Base-by-base conservation (phyloP, 495 filamentous ascomycete genomes). In the Thermothielavioides terrestris region DNA sequence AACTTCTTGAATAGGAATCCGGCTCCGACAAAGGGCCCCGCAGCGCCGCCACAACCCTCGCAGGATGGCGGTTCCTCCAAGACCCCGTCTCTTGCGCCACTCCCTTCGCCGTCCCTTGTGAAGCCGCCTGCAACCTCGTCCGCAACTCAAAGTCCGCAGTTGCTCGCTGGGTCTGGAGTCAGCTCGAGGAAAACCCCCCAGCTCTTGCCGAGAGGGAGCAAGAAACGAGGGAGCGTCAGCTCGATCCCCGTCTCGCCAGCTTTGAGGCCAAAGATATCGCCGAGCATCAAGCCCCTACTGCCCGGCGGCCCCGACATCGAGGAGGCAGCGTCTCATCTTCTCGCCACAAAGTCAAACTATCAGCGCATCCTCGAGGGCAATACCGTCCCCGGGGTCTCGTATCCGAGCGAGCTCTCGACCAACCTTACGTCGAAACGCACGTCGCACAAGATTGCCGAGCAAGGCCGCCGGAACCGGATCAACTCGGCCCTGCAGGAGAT, bases 311-410 rank as follows among this genome's bases (percentile, higher is more conserved):
- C 68, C 17, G 62, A 73, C 14, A 67, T 61, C 21, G 78, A 79
- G 39, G 75, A 94, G 54, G 79, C 85, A 1, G 87, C 90, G 14
- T 89, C 91, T 14, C 79, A 91, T 21, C 77, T 96, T 38, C 74
- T 98, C 20, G 88, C 91, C 10, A 86, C 85, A 27, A 96, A 96
- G 61, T 95, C 89, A 17, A 98, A 98, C 63, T 98, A 98, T 61
- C 92, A 98, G 63, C 92, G 95, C 60, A 92, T 98, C 46, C 68
- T 98, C 23, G 91, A 97, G 62, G 92, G 92, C 36, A 97, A 84
- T 34, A 80, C 85, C 36, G 80, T 95, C 4, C 88, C 88, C 0
- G 92, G 92, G 10, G 84, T 98, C 21, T 86, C 82, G 1, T 98
- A 95, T 54, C 92, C 92, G 0, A 85, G 87, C 56, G 84, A 88